A percentile compares a stretch with the other conserved stretches of the same genome.
Evolutionary conservation across 768 basidiomycete genomes (phyloP).

Genomic region (Neoboletus brunneissimus): DNA sequence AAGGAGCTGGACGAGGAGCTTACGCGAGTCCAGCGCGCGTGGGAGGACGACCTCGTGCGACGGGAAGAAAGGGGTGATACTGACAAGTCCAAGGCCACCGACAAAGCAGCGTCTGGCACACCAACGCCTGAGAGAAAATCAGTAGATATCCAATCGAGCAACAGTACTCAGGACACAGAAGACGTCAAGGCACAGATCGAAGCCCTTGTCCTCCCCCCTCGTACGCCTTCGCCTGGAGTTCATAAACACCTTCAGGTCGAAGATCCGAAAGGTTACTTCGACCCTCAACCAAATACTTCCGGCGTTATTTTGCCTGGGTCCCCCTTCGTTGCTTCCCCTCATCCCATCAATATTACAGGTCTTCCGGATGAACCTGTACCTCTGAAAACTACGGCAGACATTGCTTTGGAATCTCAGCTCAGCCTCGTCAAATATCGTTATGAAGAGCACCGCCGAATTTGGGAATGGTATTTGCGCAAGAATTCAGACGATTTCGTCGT

Average conservation of each 20-base stretch:
- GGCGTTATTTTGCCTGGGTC: constrained; percentile 31
- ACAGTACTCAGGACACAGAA: constrained; percentile 33
- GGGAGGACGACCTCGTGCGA: constrained; percentile 84
- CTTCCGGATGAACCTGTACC: constrained; percentile 40
- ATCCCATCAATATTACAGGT: constrained; percentile 25
- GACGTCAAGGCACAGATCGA: constrained; percentile 72
- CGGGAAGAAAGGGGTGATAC: constrained; percentile 60
- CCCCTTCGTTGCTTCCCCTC: constrained; percentile 32
- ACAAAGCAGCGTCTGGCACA: constrained; percentile 24
- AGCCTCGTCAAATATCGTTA: constrained; percentile 74
- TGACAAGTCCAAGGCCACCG: constrained; percentile 12
- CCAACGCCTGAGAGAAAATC: constrained; percentile 30
- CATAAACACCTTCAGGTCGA: constrained; percentile 27
- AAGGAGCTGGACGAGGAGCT: constrained; percentile 82
- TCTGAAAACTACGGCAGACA: constrained; percentile 65
- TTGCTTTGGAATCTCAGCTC: constrained; percentile 70
- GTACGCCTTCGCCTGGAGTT: constrained; percentile 39
- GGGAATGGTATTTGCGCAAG: constrained; percentile 94
- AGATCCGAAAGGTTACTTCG: constrained; percentile 43
- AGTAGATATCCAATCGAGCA: constrained; percentile 2
- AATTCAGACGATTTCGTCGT: constrained; percentile 85
- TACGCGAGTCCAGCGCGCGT: constrained; percentile 62
- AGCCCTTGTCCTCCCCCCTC: constrained; percentile 38
- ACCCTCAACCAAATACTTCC: constrained; percentile 32
- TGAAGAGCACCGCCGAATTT: constrained; percentile 83